Conservation (phyloP, 106 monocot genomes). For the Dioscorea alata region DNA sequence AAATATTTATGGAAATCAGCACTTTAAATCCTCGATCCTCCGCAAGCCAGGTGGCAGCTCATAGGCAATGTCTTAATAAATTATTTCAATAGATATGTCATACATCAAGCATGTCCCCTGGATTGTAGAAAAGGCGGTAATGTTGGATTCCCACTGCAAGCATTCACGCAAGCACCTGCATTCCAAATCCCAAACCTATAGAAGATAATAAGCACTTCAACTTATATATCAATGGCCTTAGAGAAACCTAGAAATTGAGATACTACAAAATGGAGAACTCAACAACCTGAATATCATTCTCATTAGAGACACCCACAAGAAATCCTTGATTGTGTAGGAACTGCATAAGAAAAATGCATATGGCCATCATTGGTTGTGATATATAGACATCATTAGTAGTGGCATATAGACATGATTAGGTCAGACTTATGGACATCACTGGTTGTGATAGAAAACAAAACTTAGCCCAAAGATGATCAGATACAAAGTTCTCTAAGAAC, state of each 20-base stretch:
- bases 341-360: slow-evolving; percentile 38
- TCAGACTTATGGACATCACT: too few relatives aligned
- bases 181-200: slow-evolving; percentile 95
- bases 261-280: background rate
- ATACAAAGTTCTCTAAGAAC: too few relatives aligned
- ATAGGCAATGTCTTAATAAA: background rate
- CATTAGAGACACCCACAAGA: slow-evolving; percentile 74
- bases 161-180: slow-evolving; percentile 50
- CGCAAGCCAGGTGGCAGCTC: slow-evolving; percentile 5
- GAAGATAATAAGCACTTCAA: background rate
- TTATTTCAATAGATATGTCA: slow-evolving; percentile 7
- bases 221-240: background rate
- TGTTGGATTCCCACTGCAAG: slow-evolving; percentile 74
- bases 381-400: too few relatives aligned
- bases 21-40: background rate
- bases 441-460: too few relatives aligned
- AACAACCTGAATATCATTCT: slow-evolving; percentile 95
- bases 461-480: too few relatives aligned
- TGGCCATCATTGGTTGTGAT: too few relatives aligned
- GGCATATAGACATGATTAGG: too few relatives aligned
- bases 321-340: slow-evolving; percentile 89
- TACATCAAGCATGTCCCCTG: slow-evolving; percentile 77
- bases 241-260: background rate
- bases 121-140: slow-evolving; percentile 86
- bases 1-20: slow-evolving; percentile 1